These are phyloP conservation scores for Medicago lupulina DNA, from an alignment of 306 rosid species.

Conservation along the genomic window DNA sequence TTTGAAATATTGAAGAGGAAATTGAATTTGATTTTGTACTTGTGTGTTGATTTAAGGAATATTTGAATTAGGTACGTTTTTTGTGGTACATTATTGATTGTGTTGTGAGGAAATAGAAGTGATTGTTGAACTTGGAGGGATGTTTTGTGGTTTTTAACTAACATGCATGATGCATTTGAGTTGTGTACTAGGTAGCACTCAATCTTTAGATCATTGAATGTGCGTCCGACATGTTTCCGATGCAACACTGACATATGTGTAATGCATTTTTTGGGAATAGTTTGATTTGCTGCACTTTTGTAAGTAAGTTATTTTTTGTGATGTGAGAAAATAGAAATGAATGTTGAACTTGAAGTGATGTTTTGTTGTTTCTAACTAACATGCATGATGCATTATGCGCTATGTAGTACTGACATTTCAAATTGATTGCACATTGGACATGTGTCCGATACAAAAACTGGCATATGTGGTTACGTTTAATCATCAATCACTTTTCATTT, in stretches of 20 bases:
- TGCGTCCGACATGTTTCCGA: not conserved
- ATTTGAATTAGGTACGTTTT: not conserved
- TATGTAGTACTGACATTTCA: not conserved
- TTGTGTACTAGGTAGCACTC: not conserved
- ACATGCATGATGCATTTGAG: not conserved
- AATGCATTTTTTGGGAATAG: too few relatives aligned
- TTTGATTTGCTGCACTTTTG: too few relatives aligned
- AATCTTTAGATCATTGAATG: not conserved
- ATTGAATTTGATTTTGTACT: not conserved
- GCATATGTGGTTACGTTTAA: too few relatives aligned
- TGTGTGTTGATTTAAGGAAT: conserved; percentile 4
- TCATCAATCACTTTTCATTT: not conserved
- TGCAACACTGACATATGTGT: not conserved
- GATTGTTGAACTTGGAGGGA: not conserved
- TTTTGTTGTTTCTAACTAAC: not conserved
- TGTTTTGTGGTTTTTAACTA: not conserved
- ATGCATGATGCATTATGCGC: not conserved
- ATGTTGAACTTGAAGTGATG: too few relatives aligned
- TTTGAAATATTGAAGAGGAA: not conserved
- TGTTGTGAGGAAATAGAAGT: not conserved
- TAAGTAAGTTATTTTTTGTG: conserved; percentile 1
- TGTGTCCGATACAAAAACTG: not conserved
- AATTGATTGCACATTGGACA: not conserved
- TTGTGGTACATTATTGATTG: conserved; percentile 1
- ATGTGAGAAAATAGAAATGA: not conserved